phyloP scores from a whole-genome alignment of 441 rosid genomes.

The Gossypium lobatum region DNA sequence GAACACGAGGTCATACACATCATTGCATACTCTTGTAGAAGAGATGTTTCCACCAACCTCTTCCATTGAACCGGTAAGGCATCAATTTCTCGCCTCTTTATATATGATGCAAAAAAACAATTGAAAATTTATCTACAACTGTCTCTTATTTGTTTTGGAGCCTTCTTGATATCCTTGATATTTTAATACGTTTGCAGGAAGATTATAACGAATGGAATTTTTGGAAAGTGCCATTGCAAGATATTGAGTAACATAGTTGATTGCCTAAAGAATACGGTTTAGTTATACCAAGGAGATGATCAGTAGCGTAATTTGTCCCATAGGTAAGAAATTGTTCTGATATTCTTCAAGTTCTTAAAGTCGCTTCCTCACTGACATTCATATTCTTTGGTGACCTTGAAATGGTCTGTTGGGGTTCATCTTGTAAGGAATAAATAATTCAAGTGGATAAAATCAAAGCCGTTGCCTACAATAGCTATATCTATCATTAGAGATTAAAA shows the following conservation, averaged over 20 bases:
- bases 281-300: slow-evolving; percentile 7
- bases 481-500: neutral
- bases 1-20: slow-evolving; percentile 69
- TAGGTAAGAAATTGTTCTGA: slow-evolving; percentile 20
- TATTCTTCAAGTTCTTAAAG: slow-evolving; percentile 12
- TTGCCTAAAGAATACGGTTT: neutral
- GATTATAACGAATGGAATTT: slow-evolving; percentile 79
- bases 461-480: neutral
- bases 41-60: slow-evolving; percentile 90
- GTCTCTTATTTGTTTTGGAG: slow-evolving; percentile 1
- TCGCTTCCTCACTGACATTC: neutral
- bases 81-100: neutral
- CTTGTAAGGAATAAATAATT: neutral
- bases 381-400: neutral
- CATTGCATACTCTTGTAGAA: slow-evolving; percentile 76
- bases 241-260: slow-evolving; percentile 34
- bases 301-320: neutral
- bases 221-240: slow-evolving; percentile 66
- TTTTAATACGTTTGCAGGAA: slow-evolving; percentile 43
- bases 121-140: neutral
- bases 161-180: neutral
- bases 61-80: slow-evolving; percentile 62
- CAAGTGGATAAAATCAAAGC: neutral
- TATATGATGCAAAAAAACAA: neutral
- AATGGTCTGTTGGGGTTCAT: neutral